These are phyloP conservation scores for Lachancea kluyveri DNA, from an alignment of 805 yeast species.

Conservation along the genomic window DNA sequence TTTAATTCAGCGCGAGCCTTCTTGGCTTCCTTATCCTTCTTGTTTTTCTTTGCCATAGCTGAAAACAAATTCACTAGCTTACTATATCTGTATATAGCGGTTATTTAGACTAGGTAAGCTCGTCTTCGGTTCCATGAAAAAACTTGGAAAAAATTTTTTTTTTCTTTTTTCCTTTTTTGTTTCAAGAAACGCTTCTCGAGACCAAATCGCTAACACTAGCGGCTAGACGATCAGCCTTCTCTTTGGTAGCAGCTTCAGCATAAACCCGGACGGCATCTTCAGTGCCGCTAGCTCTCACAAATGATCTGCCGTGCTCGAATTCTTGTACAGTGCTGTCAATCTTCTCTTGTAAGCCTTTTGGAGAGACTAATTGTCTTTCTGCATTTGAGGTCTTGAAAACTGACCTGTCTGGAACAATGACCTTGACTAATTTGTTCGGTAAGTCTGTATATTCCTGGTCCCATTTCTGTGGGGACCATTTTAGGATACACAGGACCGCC, in stretches of 20 bases:
- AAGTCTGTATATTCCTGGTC: conserved; percentile 69
- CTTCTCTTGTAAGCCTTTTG: conserved; percentile 65
- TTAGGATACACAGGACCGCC: conserved; percentile 50
- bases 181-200: too few species aligned
- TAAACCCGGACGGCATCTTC: conserved; percentile 96
- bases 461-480: conserved; percentile 67
- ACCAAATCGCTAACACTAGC: conserved; percentile 36
- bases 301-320: conserved; percentile 65
- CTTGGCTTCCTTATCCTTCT: conserved; percentile 85
- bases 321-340: conserved; percentile 61
- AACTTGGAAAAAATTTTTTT: too few species aligned
- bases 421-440: conserved; percentile 81
- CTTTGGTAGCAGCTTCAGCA: conserved; percentile 68
- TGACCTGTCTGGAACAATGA: conserved; percentile 74
- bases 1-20: conserved; percentile 84
- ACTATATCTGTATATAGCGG: too few species aligned
- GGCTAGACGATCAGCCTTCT: conserved; percentile 43
- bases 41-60: conserved; percentile 78
- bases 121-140: too few species aligned
- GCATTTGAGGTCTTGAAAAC: conserved; percentile 83
- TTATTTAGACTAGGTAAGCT: too few species aligned
- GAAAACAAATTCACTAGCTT: too few species aligned
- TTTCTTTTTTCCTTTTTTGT: too few species aligned
- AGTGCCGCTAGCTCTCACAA: conserved; percentile 96
- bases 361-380: conserved; percentile 73